Conservation (phyloP, 257 asterid species). For the Solanum okadae region DNA sequence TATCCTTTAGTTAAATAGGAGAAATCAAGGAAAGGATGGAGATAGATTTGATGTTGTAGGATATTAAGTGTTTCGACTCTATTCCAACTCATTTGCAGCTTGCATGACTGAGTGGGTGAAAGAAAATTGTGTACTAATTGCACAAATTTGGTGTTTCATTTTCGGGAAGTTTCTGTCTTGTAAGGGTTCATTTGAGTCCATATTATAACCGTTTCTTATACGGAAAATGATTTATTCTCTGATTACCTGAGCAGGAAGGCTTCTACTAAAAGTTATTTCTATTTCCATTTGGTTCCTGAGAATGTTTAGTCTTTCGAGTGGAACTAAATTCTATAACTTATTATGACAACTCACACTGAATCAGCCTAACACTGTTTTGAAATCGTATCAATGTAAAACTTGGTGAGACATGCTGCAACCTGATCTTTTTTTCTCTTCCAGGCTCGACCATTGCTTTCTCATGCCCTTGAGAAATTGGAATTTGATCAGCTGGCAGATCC, state of each 20-base stretch:
- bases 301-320: background rate
- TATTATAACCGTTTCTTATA: background rate
- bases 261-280: background rate
- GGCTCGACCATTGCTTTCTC: conserved; percentile 84
- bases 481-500: conserved; percentile 65
- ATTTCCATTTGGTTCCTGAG: background rate
- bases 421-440: conserved; percentile 17
- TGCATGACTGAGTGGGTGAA: background rate
- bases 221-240: background rate
- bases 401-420: background rate
- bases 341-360: background rate
- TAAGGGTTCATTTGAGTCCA: background rate
- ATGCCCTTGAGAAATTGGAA: conserved; percentile 56
- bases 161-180: background rate
- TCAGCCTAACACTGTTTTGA: background rate
- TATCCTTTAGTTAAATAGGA: background rate
- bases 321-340: background rate
- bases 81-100: background rate
- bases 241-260: background rate
- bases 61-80: background rate
- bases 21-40: background rate
- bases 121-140: background rate
- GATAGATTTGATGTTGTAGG: background rate
- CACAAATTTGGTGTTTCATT: background rate
- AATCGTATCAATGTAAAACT: background rate